These are phyloP conservation scores for Podila verticillata DNA, from an alignment of 192 early-diverging fungal species.

Conservation along the genomic window DNA sequence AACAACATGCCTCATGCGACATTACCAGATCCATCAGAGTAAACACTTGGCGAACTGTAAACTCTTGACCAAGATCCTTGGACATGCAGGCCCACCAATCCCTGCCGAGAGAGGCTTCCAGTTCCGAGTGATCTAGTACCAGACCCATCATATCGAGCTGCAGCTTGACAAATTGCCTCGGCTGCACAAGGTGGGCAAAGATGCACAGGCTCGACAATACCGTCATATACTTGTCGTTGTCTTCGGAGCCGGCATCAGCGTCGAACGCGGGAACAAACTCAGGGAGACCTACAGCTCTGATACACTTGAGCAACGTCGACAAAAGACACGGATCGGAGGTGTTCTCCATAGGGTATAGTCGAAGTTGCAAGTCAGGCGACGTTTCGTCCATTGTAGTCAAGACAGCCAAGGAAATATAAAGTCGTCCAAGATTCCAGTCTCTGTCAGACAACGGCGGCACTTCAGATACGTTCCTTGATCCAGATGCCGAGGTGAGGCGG, in stretches of 20 bases:
- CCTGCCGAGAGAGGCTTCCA: constrained; percentile 17
- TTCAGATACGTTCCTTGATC: constrained; percentile 8
- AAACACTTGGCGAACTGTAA: constrained; percentile 9
- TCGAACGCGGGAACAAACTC: background rate
- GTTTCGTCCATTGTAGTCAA: constrained; percentile 35
- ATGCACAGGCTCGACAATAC: constrained; percentile 18
- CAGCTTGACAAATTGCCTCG: constrained; percentile 23
- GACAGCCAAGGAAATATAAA: constrained; percentile 23
- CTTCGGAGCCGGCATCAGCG: background rate
- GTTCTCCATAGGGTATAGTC: constrained; percentile 18
- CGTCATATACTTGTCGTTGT: constrained; percentile 16
- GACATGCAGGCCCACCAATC: constrained; percentile 46
- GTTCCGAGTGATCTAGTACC: constrained; percentile 16
- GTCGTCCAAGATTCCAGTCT: constrained; percentile 30
- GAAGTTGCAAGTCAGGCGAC: constrained; percentile 13
- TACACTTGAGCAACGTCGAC: constrained; percentile 7
- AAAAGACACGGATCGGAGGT: background rate
- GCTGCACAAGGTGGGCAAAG: constrained; percentile 17
- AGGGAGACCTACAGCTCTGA: background rate
- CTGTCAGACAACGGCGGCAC: constrained; percentile 11
- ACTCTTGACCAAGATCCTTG: constrained; percentile 16
- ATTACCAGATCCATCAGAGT: constrained; percentile 28
- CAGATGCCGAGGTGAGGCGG: constrained; percentile 12
- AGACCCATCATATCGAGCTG: constrained; percentile 35
- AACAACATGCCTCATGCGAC: background rate